These are phyloP conservation scores for Pleurotus citrinopileatus DNA, from an alignment of 768 basidiomycete species.

Conservation along the genomic window DNA sequence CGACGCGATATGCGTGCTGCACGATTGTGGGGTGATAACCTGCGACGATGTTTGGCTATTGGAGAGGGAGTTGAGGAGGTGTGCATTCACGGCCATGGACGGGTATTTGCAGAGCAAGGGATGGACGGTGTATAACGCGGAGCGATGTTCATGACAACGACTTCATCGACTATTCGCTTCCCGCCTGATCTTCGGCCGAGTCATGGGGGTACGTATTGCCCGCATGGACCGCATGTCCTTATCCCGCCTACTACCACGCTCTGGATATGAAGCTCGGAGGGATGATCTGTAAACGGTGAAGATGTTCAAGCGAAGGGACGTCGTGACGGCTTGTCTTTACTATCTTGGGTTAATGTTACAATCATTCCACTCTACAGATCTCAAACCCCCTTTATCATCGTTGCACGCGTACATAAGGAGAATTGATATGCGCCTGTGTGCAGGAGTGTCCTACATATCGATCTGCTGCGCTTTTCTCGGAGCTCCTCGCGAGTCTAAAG, in stretches of 20 bases:
- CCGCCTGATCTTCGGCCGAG: not conserved
- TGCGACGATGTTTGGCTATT: slow-evolving; percentile 48
- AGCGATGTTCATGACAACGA: slow-evolving; percentile 3
- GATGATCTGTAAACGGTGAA: not conserved
- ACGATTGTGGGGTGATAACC: slow-evolving; percentile 44
- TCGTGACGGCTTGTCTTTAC: not conserved
- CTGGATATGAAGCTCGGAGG: not conserved
- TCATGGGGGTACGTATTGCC: not conserved
- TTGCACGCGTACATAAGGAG: not conserved
- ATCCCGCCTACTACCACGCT: no score
- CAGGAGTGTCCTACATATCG: no score
- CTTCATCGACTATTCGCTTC: not conserved
- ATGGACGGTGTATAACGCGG: slow-evolving; percentile 8
- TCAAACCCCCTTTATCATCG: not conserved
- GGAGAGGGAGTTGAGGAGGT: slow-evolving; percentile 43
- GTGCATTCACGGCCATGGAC: slow-evolving; percentile 49
- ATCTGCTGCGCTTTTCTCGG: no score
- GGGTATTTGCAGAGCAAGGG: slow-evolving; percentile 44
- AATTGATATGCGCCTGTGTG: not conserved
- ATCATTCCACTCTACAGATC: not conserved
- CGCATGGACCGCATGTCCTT: no score
- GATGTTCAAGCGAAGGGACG: not conserved
- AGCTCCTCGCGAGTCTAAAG: no score
- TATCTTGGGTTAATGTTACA: slow-evolving; percentile 1
- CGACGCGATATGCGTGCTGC: slow-evolving; percentile 41